Conservation (phyloP, 805 yeast genomes). For the Metschnikowia reukaufii region DNA sequence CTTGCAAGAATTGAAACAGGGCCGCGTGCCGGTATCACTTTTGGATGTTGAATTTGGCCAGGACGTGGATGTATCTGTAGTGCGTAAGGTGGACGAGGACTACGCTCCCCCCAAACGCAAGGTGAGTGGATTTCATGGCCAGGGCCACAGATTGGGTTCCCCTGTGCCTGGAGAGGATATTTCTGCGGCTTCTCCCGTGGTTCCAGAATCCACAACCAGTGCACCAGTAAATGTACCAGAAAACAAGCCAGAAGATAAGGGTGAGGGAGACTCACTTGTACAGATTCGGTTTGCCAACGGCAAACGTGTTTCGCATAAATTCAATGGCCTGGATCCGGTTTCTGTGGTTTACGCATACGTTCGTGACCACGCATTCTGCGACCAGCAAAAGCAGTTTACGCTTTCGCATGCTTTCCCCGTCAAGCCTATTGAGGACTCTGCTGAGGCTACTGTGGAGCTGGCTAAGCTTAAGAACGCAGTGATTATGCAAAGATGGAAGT, state of each 20-base stretch:
- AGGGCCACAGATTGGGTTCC: slow-evolving; percentile 85
- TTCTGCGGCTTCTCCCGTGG: slow-evolving; percentile 15
- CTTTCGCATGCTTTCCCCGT: slow-evolving; percentile 84
- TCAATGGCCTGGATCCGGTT: slow-evolving; percentile 66
- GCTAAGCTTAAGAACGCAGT: slow-evolving; percentile 82
- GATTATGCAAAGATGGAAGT: slow-evolving; percentile 84
- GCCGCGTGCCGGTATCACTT: slow-evolving; percentile 85
- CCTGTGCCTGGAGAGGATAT: slow-evolving; percentile 72
- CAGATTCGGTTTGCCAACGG: slow-evolving; percentile 88
- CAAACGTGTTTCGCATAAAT: slow-evolving; percentile 59
- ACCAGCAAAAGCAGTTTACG: slow-evolving; percentile 52
- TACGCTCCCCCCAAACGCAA: slow-evolving; percentile 65
- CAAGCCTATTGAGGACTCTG: slow-evolving; percentile 59
- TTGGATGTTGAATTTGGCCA: slow-evolving; percentile 86
- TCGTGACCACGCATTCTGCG: slow-evolving; percentile 40
- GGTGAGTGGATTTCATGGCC: slow-evolving; percentile 70
- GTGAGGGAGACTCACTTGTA: slow-evolving; percentile 67
- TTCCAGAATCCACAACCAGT: slow-evolving; percentile 12
- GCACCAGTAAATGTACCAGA: slow-evolving; percentile 12
- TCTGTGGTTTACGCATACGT: slow-evolving; percentile 69
- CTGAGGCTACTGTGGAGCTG: slow-evolving; percentile 56
- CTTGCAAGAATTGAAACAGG: slow-evolving; percentile 77
- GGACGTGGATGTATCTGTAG: slow-evolving; percentile 89
- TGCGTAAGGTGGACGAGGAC: slow-evolving; percentile 76
- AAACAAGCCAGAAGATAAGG: slow-evolving; percentile 6